A percentile compares a stretch with the other conserved stretches of the same genome.
Conservation (phyloP, 352 stramenopile genomes). For the Thalassiosira pacifica region DNA sequence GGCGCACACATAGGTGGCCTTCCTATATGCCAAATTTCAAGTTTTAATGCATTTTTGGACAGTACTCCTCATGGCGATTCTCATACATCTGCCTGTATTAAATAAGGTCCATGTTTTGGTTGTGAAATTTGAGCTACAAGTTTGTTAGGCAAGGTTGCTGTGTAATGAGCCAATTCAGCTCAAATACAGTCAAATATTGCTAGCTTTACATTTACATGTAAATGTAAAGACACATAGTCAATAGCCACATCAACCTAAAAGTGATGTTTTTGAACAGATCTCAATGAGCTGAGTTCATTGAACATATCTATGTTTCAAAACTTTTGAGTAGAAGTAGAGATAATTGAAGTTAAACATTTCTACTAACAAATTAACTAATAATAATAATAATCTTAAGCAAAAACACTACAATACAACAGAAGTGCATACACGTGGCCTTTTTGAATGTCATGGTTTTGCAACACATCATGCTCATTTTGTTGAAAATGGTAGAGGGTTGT, state of each 20-base stretch:
- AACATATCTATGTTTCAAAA: conserved; percentile 7
- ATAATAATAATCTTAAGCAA: no score
- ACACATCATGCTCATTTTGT: no score
- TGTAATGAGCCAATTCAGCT: background rate
- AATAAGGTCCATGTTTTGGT: conserved; percentile 1
- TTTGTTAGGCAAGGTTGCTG: conserved; percentile 23
- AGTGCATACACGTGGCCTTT: no score
- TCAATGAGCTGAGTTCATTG: conserved; percentile 29
- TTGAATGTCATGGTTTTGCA: no score
- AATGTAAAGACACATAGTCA: background rate
- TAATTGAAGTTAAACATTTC: background rate
- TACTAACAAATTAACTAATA: conserved; percentile 1
- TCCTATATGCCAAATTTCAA: background rate
- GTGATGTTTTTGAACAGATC: conserved; percentile 31
- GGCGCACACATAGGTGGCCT: background rate
- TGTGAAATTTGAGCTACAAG: conserved; percentile 29
- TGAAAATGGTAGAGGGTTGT: no score
- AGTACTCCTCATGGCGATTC: conserved; percentile 13
- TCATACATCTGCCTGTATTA: background rate
- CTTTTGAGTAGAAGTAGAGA: background rate
- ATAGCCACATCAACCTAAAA: conserved; percentile 13
- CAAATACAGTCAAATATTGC: conserved; percentile 7
- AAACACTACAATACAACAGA: no score
- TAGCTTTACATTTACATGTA: conserved; percentile 8
- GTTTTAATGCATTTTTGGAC: conserved; percentile 30